Evolutionary conservation across 1,284 basidiomycete genomes (phyloP), one percentile per base, ranked within the genome.

Genomic region (Rhodotorula sp.): DNA sequence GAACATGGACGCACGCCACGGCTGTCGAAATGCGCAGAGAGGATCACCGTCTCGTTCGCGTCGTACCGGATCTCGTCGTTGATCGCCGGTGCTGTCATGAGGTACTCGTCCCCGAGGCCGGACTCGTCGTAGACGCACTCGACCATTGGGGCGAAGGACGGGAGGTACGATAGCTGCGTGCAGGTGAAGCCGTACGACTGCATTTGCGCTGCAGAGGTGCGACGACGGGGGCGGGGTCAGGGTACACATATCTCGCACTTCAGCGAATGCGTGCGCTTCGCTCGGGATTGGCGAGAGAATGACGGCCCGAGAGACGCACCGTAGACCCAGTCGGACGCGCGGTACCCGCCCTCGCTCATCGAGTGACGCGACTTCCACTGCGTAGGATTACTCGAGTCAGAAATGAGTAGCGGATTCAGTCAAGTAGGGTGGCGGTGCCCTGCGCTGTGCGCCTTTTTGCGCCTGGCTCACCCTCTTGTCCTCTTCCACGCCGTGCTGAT

Each of bases 1-100:
- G 44, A 42, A 19, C 8, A 12, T 16, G 4, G 21, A 65, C 64
- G 50, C 17, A 68, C 68, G 19, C 72, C 74, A 14, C 71, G 56
- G 7, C 54, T 61, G 49, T 75, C 71, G 77, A 80, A 56, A 74
- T 78, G 73, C 9, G 80, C 81, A 9, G 77, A 78, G 9, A 82
- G 44, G 4, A 82, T 53, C 23, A 81, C 79, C 48, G 66, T 69
- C 45, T 74, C 78, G 42, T 75, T 71, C 16, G 67, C 45, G 19
- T 9, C 9, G 54, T 19, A 27, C 41, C 14, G 4, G 1, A 41
- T 21, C 17, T 34, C 45, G 14, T 8, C 46, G 25, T 7, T 3
- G 0, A 10, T 12, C n/a, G 16, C 4, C 21, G 52, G 44, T 10
- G 9, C 34, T 8, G 3, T 2, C 16, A 53, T n/a, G 14, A 10